phyloP scores from a whole-genome alignment of 345 rosid species.

The Murraya paniculata region DNA sequence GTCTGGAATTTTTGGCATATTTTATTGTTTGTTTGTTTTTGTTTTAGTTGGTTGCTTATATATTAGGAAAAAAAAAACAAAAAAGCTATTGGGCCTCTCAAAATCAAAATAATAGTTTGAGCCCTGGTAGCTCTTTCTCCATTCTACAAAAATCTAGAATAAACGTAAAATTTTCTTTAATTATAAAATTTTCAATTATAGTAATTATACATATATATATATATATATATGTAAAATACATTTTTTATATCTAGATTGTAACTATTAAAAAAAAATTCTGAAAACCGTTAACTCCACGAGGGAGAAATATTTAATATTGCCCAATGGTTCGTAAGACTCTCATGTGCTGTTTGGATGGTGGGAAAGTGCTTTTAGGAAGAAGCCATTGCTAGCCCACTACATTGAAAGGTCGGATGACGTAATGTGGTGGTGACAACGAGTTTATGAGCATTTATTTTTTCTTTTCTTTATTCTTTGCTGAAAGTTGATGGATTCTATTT shows the following conservation, averaged over 20 bases:
- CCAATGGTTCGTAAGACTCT: not conserved
- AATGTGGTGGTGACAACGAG: not conserved
- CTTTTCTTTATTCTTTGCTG: not conserved
- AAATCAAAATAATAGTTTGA: no score
- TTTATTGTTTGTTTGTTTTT: not conserved
- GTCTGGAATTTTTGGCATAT: not conserved
- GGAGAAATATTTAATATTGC: not conserved
- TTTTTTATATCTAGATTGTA: no score
- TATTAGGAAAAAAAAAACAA: no score
- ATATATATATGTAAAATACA: no score
- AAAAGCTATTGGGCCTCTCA: no score
- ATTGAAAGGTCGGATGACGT: no score
- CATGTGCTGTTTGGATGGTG: slow-evolving; percentile 1
- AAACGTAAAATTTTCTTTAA: no score
- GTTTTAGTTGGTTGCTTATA: no score
- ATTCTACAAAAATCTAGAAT: no score
- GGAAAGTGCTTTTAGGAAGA: not conserved
- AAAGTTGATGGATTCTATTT: not conserved
- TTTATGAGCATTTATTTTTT: not conserved
- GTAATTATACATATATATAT: no score
- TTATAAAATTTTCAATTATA: no score
- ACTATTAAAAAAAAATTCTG: not conserved
- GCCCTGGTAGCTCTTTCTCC: no score
- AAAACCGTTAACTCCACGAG: not conserved
- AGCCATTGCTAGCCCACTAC: not conserved